phyloP scores from a whole-genome alignment of 1,284 basidiomycete species.

The Ganoderma lingzhi region DNA sequence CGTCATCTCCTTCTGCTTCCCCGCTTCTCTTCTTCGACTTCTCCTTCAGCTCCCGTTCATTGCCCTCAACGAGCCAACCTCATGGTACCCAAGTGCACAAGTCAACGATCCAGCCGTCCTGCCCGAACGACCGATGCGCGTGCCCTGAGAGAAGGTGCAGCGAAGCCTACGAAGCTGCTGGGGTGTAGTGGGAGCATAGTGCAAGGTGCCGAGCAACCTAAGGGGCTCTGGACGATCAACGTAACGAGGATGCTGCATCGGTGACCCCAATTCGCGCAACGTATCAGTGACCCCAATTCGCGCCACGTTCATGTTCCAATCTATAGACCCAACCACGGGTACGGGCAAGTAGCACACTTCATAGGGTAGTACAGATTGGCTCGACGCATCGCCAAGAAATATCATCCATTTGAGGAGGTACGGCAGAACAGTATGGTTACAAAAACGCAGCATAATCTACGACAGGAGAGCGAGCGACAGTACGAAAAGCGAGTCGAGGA shows the following conservation, averaged over 20 bases:
- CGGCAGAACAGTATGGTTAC: slow-evolving; percentile 31
- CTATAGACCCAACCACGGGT: too few species aligned
- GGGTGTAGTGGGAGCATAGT: neutral
- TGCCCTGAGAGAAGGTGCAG: neutral
- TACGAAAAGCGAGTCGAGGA: slow-evolving; percentile 18
- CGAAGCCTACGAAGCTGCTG: neutral
- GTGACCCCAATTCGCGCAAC: neutral
- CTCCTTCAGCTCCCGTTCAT: neutral
- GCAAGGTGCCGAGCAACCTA: neutral
- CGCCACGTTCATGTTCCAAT: too few species aligned
- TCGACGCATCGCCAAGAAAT: slow-evolving; percentile 17
- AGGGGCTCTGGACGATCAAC: neutral
- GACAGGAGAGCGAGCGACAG: slow-evolving; percentile 26
- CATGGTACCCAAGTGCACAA: neutral
- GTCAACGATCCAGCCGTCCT: neutral
- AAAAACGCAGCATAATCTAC: slow-evolving; percentile 30
- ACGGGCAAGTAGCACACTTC: neutral
- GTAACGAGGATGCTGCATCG: neutral
- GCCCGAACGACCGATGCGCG: neutral
- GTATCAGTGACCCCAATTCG: too few species aligned
- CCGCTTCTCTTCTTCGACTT: neutral
- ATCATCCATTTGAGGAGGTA: slow-evolving; percentile 34
- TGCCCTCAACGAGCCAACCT: neutral
- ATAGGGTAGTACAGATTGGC: slow-evolving; percentile 4
- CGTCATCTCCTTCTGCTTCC: neutral